Base-by-base conservation (phyloP, 257 asterid genomes). In the Asclepias syriaca region DNA sequence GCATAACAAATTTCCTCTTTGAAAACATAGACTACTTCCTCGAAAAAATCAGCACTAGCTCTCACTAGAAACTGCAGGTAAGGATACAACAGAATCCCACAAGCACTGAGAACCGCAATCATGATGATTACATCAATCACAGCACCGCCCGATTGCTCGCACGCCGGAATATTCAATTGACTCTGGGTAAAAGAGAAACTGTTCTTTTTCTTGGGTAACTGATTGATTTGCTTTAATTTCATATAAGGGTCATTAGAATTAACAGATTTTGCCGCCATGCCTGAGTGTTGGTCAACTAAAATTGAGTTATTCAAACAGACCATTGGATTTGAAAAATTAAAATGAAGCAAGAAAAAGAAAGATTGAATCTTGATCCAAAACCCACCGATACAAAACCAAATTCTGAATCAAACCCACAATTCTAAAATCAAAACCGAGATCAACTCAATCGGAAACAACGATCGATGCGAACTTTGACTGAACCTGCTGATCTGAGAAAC, bases 71-170 rank as follows among this genome's bases (percentile, higher is more conserved):
- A 46, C 77, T 68, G 75, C 45, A 84, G 82, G 67, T 79, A 87
- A 0, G 99, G 99, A 77, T 89, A 92, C 15, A 95, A 53, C 67
- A 95, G 32, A 68, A 85, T 82, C 65, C 91, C 96, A 69, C 81
- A 87, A 3, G 99, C 89, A 8, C 87, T 77, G 34, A 95, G 53
- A 66, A 95, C 99, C 10, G 89, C 93, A 68, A 95, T 85, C 92
- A 87, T 55, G 78, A 95, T 86, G 18, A 86, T 50, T 59, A 92
- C 90, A 70, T 95, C 99, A 65, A 92, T 71, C 54, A 89, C 69
- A 32, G 95, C 99, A 69, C 80, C 86, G 15, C 85, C 86, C 14
- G 98, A 87, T 77, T 87, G 87, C 22, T 88, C 90, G 55, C 96
- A 92, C 11, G 84, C 87, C 4, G 96, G 96, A 73, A 87, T 87